Conservation (phyloP, 1,139 yeast species). For the Saccharomyces hybrid region DNA sequence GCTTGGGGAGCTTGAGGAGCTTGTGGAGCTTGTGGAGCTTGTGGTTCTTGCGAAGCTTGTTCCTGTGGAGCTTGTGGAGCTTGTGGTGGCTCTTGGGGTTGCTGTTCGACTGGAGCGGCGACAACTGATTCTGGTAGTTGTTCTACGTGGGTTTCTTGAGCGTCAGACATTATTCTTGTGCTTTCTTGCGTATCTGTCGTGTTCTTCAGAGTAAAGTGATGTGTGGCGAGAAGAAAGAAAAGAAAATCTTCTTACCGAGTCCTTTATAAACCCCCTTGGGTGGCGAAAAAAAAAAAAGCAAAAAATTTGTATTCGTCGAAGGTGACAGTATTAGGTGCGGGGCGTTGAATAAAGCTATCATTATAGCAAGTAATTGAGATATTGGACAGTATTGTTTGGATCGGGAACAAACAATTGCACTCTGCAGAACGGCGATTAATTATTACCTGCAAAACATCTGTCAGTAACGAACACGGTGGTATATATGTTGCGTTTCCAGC, state of each 20-base stretch:
- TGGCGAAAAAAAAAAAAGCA: conserved; percentile 1
- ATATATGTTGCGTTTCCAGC: conserved; percentile 21
- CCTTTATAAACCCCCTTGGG: neutral
- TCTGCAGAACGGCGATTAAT: neutral
- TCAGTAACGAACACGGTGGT: neutral
- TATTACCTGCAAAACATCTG: no score
- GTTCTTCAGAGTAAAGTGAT: neutral
- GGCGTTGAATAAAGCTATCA: neutral
- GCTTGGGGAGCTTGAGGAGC: conserved; percentile 8
- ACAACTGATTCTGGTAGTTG: conserved; percentile 6
- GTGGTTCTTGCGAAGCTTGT: neutral
- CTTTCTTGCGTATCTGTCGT: conserved; percentile 2
- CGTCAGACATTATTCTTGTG: conserved; percentile 9
- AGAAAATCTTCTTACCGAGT: neutral
- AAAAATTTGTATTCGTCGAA: neutral
- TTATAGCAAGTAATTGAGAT: neutral
- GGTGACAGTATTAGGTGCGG: neutral
- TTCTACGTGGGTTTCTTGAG: conserved; percentile 13
- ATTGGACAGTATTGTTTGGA: neutral
- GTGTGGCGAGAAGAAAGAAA: neutral
- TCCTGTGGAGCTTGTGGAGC: conserved; percentile 1
- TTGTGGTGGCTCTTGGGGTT: conserved; percentile 4
- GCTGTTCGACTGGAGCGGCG: conserved; percentile 6
- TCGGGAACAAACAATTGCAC: neutral
- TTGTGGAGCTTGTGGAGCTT: conserved; percentile 6